Evolutionary conservation across 169 alveolate genomes (phyloP).

Genomic region (Plasmodium gaboni): DNA sequence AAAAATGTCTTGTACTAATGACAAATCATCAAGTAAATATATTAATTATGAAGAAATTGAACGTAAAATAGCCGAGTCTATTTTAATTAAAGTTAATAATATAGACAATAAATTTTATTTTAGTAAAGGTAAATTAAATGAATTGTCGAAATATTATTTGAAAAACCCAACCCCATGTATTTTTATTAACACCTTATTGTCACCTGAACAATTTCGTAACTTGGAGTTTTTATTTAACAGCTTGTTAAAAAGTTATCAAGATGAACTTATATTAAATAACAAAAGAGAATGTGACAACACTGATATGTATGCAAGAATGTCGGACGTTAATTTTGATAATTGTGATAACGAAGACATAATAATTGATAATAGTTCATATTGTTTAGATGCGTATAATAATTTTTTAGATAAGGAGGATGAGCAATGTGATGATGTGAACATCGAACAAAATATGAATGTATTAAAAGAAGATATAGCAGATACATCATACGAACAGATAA

Average conservation of each 20-base stretch:
- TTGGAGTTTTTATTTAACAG: slow-evolving; percentile 82
- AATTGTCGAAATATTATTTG: slow-evolving; percentile 37
- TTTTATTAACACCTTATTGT: slow-evolving; percentile 87
- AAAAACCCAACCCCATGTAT: slow-evolving; percentile 81
- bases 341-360: background rate
- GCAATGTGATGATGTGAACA: background rate
- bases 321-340: slow-evolving; percentile 1
- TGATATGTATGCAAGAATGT: background rate
- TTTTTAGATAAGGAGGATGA: slow-evolving; percentile 35
- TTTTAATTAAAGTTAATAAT: slow-evolving; percentile 43
- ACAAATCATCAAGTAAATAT: background rate
- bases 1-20: background rate
- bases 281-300: background rate
- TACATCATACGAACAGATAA: background rate
- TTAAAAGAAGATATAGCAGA: background rate
- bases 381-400: slow-evolving; percentile 31
- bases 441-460: background rate
- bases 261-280: slow-evolving; percentile 36
- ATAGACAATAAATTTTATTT: slow-evolving; percentile 61
- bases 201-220: slow-evolving; percentile 88
- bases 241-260: slow-evolving; percentile 46
- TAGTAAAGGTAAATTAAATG: slow-evolving; percentile 70
- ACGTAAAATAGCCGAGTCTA: slow-evolving; percentile 68
- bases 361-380: slow-evolving; percentile 1
- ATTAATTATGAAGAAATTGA: slow-evolving; percentile 27